Evolutionary conservation across 2,329 filamentous ascomycete species (phyloP), one percentile per base, ranked within the genome.

Genomic region (Stagonosporopsis tanaceti): DNA sequence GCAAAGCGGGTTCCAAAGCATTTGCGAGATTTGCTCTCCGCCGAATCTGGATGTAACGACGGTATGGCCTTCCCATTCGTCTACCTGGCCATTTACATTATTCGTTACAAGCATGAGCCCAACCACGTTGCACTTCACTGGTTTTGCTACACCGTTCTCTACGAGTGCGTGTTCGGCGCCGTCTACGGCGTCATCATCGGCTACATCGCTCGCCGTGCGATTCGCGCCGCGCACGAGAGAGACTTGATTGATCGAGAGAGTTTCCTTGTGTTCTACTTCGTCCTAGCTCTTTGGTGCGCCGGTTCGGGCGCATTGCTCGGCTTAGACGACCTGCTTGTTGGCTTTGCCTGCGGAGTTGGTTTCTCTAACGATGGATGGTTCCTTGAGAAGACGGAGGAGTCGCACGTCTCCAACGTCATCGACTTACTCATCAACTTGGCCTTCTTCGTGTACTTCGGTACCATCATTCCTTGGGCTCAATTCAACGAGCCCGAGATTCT

Each of bases 331-430:
- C 80, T 99, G 47, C 85, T 99, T 3, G 92, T 99, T 37, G 95
- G 95, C 37, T 99, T 99, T 71, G 89, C 94, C 14, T 92, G 91
- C 53, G 95, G 95, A 56, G 95, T 99, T n/a, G 95, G 95, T 52
- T 99, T 99, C 81, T 97, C 93, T 67, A 99, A 99, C 76, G 95
- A 99, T 73, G 95, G 95, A 64, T 99, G 95, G 95, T 99, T 99
- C 70, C 91, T 91, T 15, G 91, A 97, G 72, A 97, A 97, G 82
- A 99, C 95, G 0, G 95, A 99, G 74, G 95, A 99, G 77, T 94
- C 95, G 0, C 95, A 98, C 75, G 95, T 99, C 9, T 98, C 94
- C 76, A 98, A 99, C 86, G 95, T 99, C 74, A 99, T 99, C 72
- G 95, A 99, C 82, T 79, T 99, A 75, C 82, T 99, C 60, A 88